Conservation (phyloP, 768 basidiomycete species). For the Antrodiella citrinella region DNA sequence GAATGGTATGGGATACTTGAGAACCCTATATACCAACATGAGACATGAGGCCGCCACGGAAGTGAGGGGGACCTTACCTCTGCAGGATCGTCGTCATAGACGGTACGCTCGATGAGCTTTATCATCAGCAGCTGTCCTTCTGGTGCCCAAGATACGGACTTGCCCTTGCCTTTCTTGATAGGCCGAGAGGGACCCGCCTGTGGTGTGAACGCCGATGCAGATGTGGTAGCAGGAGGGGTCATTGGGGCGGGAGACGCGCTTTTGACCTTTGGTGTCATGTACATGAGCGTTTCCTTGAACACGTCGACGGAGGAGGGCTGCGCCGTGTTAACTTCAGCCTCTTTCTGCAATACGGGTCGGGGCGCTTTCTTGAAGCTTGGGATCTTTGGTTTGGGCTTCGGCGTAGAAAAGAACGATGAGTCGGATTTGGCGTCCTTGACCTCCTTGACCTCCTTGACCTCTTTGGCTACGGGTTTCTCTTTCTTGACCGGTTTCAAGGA, state of each 20-base stretch:
- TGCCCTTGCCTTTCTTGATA: conserved; percentile 45
- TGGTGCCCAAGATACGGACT: conserved; percentile 72
- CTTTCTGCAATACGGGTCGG: conserved; percentile 35
- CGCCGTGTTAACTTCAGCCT: conserved; percentile 51
- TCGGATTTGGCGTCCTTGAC: conserved; percentile 79
- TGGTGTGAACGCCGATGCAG: conserved; percentile 29
- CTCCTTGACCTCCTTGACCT: conserved; percentile 30
- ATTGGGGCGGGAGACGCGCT: conserved; percentile 55
- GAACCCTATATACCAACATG: conserved; percentile 55
- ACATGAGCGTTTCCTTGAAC: conserved; percentile 76
- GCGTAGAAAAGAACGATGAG: conserved; percentile 82
- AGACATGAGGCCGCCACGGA: conserved; percentile 14
- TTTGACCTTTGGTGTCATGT: conserved; percentile 59
- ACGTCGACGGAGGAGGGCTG: conserved; percentile 74
- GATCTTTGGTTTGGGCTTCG: conserved; percentile 75
- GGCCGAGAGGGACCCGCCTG: conserved; percentile 25
- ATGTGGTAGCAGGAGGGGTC: conserved; percentile 34
- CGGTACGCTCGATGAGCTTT: conserved; percentile 74
- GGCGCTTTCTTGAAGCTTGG: conserved; percentile 83
- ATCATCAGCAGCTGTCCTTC: conserved; percentile 68
- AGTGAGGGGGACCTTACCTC: conserved; percentile 61
- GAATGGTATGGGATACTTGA: conserved; percentile 62
- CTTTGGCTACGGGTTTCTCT: conserved; percentile 38
- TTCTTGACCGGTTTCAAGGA: conserved; percentile 47
- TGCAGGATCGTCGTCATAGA: conserved; percentile 84